These are phyloP conservation scores for Protostelium mycophagum DNA, from an alignment of 78 protist species.

Conservation along the genomic window DNA sequence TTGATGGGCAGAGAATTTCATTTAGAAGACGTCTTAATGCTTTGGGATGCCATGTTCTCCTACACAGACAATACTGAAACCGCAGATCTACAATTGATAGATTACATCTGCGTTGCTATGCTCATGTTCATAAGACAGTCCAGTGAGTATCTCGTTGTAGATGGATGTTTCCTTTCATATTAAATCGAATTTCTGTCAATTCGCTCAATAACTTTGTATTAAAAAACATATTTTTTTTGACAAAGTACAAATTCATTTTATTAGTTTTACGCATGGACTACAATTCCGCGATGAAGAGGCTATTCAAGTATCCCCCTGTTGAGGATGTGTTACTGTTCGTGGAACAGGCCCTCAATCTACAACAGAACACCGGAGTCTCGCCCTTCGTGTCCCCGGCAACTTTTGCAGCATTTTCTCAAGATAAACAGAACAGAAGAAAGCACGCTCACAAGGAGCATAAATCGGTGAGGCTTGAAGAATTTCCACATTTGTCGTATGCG, in stretches of 20 bases:
- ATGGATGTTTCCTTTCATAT: too few relatives aligned
- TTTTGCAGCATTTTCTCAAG: not conserved
- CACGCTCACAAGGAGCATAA: not conserved
- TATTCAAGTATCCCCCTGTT: constrained; percentile 77
- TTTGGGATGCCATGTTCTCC: constrained; percentile 79
- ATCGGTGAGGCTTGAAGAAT: too few relatives aligned
- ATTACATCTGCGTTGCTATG: constrained; percentile 64
- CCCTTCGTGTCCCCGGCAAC: not conserved
- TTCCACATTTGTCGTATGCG: too few relatives aligned
- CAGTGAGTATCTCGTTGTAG: constrained; percentile 11
- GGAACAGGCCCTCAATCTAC: constrained; percentile 20
- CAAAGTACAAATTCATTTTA: not conserved
- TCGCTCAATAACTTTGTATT: not conserved
- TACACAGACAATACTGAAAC: constrained; percentile 13
- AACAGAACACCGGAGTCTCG: not conserved
- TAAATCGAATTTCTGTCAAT: not conserved
- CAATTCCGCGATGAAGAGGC: constrained; percentile 43
- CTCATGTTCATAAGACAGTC: constrained; percentile 53
- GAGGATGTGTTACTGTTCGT: constrained; percentile 55
- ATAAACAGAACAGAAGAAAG: not conserved
- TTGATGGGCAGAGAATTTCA: constrained; percentile 80
- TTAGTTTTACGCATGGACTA: constrained; percentile 37
- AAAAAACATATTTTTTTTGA: not conserved
- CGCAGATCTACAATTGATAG: constrained; percentile 28
- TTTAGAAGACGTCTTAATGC: constrained; percentile 59